These are phyloP conservation scores for Suillus ampliporus DNA, from an alignment of 768 basidiomycete genomes.

Conservation along the genomic window DNA sequence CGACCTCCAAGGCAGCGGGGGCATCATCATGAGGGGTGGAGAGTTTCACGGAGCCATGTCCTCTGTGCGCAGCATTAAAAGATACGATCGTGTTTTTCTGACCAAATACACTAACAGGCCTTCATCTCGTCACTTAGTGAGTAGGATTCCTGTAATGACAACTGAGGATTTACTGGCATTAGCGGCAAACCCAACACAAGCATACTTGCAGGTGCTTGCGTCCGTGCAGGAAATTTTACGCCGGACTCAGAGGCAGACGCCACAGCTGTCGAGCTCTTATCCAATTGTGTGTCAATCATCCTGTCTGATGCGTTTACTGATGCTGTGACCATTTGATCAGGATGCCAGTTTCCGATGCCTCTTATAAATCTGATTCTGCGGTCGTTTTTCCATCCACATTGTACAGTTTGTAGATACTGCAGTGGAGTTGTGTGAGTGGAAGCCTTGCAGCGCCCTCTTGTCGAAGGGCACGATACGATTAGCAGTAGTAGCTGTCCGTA, in stretches of 20 bases:
- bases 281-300: neutral
- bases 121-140: conserved; percentile 8
- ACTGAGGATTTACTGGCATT: conserved; percentile 7
- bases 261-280: conserved; percentile 5
- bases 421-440: neutral
- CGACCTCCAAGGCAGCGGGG: conserved; percentile 1
- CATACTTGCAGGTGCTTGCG: neutral
- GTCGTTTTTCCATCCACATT: neutral
- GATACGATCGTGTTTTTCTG: neutral
- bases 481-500: neutral
- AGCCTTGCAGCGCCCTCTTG: neutral
- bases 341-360: neutral
- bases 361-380: neutral
- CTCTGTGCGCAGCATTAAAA: neutral
- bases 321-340: neutral
- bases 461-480: neutral
- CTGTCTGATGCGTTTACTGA: neutral
- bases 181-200: neutral
- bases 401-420: neutral
- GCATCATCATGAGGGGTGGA: conserved; percentile 6
- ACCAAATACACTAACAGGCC: neutral
- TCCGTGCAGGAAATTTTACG: conserved; percentile 2
- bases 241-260: conserved; percentile 5
- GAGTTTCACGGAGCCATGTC: conserved; percentile 9
- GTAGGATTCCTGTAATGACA: neutral